These are phyloP conservation scores for Kodamaea alishanica DNA, from an alignment of 1,139 yeast genomes.

Conservation along the genomic window DNA sequence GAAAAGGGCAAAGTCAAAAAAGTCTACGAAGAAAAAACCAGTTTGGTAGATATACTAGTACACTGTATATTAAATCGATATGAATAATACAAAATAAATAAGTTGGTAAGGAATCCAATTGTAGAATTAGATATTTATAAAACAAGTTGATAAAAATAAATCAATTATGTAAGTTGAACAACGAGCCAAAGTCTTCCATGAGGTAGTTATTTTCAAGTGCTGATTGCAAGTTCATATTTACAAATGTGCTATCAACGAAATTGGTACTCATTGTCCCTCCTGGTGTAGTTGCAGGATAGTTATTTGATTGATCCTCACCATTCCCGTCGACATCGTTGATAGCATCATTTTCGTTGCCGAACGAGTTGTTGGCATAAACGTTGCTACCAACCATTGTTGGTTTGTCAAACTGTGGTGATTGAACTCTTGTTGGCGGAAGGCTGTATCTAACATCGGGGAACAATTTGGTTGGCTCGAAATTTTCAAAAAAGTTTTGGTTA, in stretches of 20 bases:
- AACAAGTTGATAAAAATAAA: background rate
- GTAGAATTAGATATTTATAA: conserved; percentile 2
- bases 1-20: conserved; percentile 19
- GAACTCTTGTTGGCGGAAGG: conserved; percentile 37
- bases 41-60: background rate
- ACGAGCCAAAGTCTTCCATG: conserved; percentile 33
- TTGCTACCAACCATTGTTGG: conserved; percentile 14
- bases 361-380: conserved; percentile 11
- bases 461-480: conserved; percentile 49
- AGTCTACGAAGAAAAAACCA: conserved; percentile 7
- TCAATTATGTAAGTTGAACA: conserved; percentile 26
- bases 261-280: conserved; percentile 38
- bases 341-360: conserved; percentile 8
- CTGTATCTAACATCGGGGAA: conserved; percentile 39
- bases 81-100: conserved; percentile 1
- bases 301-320: conserved; percentile 10
- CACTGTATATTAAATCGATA: background rate
- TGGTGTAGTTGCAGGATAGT: conserved; percentile 25
- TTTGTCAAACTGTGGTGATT: conserved; percentile 25
- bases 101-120: background rate
- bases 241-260: conserved; percentile 42
- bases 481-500: conserved; percentile 41
- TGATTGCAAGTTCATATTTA: conserved; percentile 45
- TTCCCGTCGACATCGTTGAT: background rate
- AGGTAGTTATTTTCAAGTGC: conserved; percentile 31